Evolutionary conservation across 2,329 filamentous ascomycete species (phyloP).

Genomic region (Talaromyces sp.): DNA sequence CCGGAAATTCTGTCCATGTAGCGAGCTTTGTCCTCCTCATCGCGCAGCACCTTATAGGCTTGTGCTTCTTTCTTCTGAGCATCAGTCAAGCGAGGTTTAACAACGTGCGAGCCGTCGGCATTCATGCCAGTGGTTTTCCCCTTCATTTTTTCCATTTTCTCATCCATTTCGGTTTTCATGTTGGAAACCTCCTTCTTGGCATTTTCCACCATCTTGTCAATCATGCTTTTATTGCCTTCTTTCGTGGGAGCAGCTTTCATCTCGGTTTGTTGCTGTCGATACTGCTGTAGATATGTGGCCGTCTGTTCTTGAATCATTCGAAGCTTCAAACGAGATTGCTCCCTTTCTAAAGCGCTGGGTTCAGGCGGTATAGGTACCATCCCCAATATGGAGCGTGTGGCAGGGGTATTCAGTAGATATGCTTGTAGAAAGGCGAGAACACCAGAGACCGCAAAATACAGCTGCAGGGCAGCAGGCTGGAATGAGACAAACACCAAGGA

Average conservation of each 20-base stretch:
- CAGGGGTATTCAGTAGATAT: conserved; percentile 36
- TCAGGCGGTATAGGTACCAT: conserved; percentile 16
- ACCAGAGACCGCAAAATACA: conserved; percentile 55
- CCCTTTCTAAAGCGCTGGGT: conserved; percentile 14
- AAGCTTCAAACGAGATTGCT: conserved; percentile 4
- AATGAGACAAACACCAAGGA: conserved; percentile 51
- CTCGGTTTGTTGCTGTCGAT: conserved; percentile 8
- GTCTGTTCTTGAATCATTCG: conserved; percentile 3
- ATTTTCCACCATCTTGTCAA: conserved; percentile 34
- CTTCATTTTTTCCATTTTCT: conserved; percentile 19
- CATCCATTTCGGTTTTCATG: conserved; percentile 19
- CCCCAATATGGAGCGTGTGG: conserved; percentile 25
- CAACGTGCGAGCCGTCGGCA: conserved; percentile 16
- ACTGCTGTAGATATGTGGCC: conserved; percentile 8
- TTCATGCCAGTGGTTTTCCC: conserved; percentile 19
- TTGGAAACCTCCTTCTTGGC: conserved; percentile 23
- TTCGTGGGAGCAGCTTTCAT: conserved; percentile 7
- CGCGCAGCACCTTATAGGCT: conserved; percentile 5
- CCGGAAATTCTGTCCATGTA: neutral
- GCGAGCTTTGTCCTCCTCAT: conserved; percentile 3
- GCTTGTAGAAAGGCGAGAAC: conserved; percentile 40
- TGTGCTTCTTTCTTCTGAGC: conserved; percentile 5
- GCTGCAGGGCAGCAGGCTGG: conserved; percentile 55
- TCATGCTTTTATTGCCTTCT: conserved; percentile 17
- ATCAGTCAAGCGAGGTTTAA: conserved; percentile 7